Base-by-base conservation (phyloP, 257 asterid genomes). In the Salvia rosmarinus region DNA sequence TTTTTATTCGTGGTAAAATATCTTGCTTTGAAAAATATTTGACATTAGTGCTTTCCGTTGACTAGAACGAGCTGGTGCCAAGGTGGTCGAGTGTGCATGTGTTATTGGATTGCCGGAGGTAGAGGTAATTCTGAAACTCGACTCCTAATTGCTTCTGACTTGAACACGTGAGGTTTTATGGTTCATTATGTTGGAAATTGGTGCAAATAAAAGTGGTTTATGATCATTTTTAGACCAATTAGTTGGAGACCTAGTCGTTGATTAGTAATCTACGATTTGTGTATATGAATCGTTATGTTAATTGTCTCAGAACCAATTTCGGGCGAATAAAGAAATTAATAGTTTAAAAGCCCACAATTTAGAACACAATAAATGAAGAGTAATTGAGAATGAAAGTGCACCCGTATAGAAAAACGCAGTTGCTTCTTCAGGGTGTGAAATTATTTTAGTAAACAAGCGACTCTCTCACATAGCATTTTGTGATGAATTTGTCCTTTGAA, bases 31-130 rank as follows among this genome's bases (percentile, higher is more conserved):
- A 16, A 50, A 6, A 12, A 13, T 14, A 6, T 59, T 32, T 56
- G 40, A 30, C 61, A 32, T 44, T 11, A 1, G 16, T 21, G 23
- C 47, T 28, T 42, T 46, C 55, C 10, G 20, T 74, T 66, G 37
- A 66, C 11, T 30, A 91, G 97, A 91, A 80, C 82, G 86, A 3
- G 79, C 71, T 63, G 96, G 90, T 3, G 96, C 93, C 17, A 82
- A 89, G 81, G 96, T 91, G 55, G 87, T 91, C 20, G 97, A 91
- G 80, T 91, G 96, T 59, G 96, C 91, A 5, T 91, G 97, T 46
- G 93, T 91, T 64, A 86, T 91, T 14, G 97, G 97, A 72, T 66
- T 91, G 79, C 90, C 88, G 0, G 95, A 89, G 75, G 77, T 82
- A 55, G 86, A 91, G 97, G 97, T 91, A 85, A 71, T 55, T 10